Evolutionary conservation across 106 monocot genomes (phyloP).

Genomic region (Allium fistulosum): DNA sequence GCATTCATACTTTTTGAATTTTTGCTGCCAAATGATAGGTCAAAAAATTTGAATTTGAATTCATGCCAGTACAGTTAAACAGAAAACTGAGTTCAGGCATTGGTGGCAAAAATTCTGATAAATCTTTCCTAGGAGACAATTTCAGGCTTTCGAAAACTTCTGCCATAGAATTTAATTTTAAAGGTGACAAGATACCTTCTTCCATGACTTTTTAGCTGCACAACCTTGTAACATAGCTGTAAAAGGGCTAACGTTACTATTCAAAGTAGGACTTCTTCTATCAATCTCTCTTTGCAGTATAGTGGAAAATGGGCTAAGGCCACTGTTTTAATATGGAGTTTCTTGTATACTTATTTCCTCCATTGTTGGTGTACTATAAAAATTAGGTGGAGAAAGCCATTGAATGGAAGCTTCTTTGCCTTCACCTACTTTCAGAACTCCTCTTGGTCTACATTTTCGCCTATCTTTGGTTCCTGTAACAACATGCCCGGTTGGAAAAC

Average conservation of each 20-base stretch:
- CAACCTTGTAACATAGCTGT: no score
- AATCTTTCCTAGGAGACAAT: no score
- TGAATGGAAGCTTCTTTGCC: constrained; percentile 54
- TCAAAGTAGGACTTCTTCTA: no score
- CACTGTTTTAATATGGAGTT: constrained; percentile 30
- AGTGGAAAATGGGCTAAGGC: no score
- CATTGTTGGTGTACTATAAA: constrained; percentile 6
- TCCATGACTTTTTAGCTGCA: constrained; percentile 17
- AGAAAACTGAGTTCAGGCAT: constrained; percentile 42
- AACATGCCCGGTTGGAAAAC: constrained; percentile 82
- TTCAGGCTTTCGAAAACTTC: no score
- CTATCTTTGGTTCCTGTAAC: constrained; percentile 63
- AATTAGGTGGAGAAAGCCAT: constrained; percentile 54
- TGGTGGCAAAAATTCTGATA: no score
- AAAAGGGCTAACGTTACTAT: no score
- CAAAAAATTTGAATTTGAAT: constrained; percentile 40
- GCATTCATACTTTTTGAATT: constrained; percentile 6
- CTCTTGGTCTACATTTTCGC: constrained; percentile 78
- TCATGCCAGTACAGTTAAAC: constrained; percentile 26
- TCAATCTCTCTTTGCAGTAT: no score
- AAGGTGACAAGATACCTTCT: constrained; percentile 4
- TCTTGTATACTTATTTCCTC: constrained; percentile 11
- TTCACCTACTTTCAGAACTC: constrained; percentile 55
- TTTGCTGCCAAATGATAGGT: constrained; percentile 15
- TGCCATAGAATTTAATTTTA: no score